Evolutionary conservation across 2,329 filamentous ascomycete species (phyloP).

Genomic region (Fusarium globosum): DNA sequence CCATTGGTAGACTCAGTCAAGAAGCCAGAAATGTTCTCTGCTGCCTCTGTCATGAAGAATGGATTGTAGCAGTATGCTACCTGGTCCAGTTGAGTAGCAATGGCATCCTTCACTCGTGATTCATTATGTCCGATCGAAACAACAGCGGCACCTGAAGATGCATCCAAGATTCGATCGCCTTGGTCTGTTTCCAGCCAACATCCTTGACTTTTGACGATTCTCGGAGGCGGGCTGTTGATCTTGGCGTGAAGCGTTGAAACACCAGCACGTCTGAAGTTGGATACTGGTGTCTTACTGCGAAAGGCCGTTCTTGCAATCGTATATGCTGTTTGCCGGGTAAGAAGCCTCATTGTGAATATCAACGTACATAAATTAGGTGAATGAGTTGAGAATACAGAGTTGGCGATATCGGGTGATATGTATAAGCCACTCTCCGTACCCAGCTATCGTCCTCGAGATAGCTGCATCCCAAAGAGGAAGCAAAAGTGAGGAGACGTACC

Average conservation of each 20-base stretch:
- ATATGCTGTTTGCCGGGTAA: background rate
- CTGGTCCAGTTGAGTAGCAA: constrained; percentile 4
- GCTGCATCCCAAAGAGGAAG: background rate
- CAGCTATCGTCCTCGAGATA: background rate
- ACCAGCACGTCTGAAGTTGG: background rate
- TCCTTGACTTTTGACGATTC: constrained; percentile 21
- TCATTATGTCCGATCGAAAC: constrained; percentile 32
- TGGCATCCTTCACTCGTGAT: constrained; percentile 24
- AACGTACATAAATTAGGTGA: background rate
- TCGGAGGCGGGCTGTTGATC: constrained; percentile 28
- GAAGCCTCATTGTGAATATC: background rate
- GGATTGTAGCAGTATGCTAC: constrained; percentile 35
- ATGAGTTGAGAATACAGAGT: background rate
- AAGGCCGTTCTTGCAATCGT: background rate
- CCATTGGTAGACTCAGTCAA: constrained; percentile 25
- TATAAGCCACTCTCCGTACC: background rate
- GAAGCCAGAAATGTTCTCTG: constrained; percentile 17
- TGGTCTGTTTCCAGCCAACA: constrained; percentile 28
- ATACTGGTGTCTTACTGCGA: rapidly evolving
- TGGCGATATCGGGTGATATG: background rate
- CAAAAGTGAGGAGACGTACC: constrained; percentile 3
- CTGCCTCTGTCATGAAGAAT: constrained; percentile 28
- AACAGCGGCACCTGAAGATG: constrained; percentile 33
- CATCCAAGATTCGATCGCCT: constrained; percentile 21
- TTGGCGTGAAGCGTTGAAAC: constrained; percentile 33